These are phyloP conservation scores for Metarhizium guizhouense DNA, from an alignment of 2,329 filamentous ascomycete genomes.

Conservation along the genomic window DNA sequence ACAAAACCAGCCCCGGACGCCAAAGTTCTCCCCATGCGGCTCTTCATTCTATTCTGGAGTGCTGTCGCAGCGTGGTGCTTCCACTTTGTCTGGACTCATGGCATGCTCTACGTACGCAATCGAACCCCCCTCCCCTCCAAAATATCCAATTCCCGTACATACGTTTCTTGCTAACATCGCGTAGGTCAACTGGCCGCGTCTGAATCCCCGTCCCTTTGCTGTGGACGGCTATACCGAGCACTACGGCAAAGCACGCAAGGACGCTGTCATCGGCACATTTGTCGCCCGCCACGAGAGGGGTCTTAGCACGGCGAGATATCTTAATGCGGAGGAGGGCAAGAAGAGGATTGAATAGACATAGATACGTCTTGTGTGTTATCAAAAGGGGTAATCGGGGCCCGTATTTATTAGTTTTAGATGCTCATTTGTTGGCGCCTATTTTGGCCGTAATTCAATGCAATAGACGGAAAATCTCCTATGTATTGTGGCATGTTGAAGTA, in stretches of 20 bases:
- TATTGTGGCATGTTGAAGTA: too few relatives aligned
- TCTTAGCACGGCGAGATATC: constrained; percentile 70
- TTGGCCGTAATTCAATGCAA: background rate
- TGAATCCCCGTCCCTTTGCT: constrained; percentile 81
- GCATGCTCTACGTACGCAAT: constrained; percentile 82
- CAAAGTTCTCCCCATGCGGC: constrained; percentile 67
- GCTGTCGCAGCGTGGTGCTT: constrained; percentile 60
- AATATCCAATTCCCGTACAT: constrained; percentile 6
- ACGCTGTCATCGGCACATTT: constrained; percentile 69
- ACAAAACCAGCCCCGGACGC: constrained; percentile 64
- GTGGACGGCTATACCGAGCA: constrained; percentile 85
- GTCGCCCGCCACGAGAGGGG: constrained; percentile 66
- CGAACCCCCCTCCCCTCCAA: background rate
- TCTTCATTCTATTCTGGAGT: constrained; percentile 76
- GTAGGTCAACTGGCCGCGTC: constrained; percentile 96
- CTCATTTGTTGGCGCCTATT: background rate
- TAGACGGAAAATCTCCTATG: background rate
- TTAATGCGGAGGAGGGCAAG: constrained; percentile 92
- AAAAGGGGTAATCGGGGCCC: background rate
- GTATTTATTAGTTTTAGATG: background rate
- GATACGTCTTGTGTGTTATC: background rate
- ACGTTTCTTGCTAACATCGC: background rate
- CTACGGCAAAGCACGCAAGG: constrained; percentile 71
- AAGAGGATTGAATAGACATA: constrained; percentile 80
- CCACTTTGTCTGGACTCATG: constrained; percentile 73